Conservation (phyloP, 805 yeast genomes). For the Starmera amethionina region DNA sequence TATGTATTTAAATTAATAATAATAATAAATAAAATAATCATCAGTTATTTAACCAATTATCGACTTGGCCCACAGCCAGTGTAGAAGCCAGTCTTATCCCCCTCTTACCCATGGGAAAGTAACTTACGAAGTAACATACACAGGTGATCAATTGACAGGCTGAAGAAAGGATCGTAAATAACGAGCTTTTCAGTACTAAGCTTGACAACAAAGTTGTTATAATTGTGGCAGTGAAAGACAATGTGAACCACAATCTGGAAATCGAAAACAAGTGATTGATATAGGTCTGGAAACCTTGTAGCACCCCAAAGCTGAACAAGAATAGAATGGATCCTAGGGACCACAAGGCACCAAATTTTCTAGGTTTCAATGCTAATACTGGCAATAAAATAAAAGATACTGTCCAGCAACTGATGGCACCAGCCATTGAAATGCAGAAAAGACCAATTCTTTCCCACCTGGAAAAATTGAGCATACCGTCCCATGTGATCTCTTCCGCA, state of each 20-base stretch:
- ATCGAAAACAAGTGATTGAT: conserved; percentile 61
- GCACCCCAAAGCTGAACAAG: conserved; percentile 78
- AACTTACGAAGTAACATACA: conserved; percentile 81
- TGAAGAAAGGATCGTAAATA: conserved; percentile 69
- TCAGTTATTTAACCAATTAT: conserved; percentile 8
- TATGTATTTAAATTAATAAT: too few species aligned
- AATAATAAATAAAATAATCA: not conserved
- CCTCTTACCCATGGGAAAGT: conserved; percentile 92
- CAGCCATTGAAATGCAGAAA: conserved; percentile 12
- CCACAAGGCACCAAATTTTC: conserved; percentile 89
- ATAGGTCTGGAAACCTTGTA: conserved; percentile 89
- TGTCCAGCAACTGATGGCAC: conserved; percentile 11
- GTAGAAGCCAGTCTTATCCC: conserved; percentile 50
- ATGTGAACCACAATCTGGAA: conserved; percentile 71
- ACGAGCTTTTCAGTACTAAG: conserved; percentile 52
- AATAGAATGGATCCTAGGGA: conserved; percentile 83
- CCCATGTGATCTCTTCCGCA: not conserved
- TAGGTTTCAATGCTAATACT: conserved; percentile 77
- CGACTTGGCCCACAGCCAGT: conserved; percentile 41
- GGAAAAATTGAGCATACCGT: conserved; percentile 2
- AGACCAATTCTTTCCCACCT: conserved; percentile 10
- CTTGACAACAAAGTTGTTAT: conserved; percentile 71
- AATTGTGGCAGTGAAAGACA: conserved; percentile 74
- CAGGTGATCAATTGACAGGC: conserved; percentile 76
- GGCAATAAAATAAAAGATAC: conserved; percentile 82